These are phyloP conservation scores for Tetradesmus lagerheimii DNA, from an alignment of 139 green algal genomes.

Conservation along the genomic window DNA sequence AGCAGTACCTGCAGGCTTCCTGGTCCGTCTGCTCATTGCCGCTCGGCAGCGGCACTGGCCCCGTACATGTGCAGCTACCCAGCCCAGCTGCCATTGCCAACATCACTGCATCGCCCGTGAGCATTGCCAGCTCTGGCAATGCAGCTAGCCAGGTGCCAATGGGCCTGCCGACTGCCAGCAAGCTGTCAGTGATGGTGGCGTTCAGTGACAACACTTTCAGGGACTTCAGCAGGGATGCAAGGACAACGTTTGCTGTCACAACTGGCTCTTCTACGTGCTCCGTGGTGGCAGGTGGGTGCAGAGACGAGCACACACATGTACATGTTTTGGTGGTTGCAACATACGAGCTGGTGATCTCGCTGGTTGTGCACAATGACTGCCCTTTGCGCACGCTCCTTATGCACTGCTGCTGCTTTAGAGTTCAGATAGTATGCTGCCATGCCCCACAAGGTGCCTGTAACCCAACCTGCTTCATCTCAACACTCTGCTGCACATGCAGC, in stretches of 20 bases:
- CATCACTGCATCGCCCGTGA: slow-evolving; percentile 16
- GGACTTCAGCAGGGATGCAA: slow-evolving; percentile 51
- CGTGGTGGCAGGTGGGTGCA: not conserved
- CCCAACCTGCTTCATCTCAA: not conserved
- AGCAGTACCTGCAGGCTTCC: slow-evolving; percentile 27
- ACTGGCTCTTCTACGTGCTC: slow-evolving; percentile 49
- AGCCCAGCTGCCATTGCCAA: slow-evolving; percentile 38
- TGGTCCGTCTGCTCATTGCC: slow-evolving; percentile 53
- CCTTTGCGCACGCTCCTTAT: too few species aligned
- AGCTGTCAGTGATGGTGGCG: slow-evolving; percentile 35
- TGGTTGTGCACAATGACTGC: too few species aligned
- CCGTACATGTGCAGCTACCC: slow-evolving; percentile 43
- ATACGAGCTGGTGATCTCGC: too few species aligned
- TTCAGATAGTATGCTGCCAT: too few species aligned
- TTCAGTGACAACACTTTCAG: slow-evolving; percentile 53
- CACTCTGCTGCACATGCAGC: not conserved
- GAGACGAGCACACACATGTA: too few species aligned
- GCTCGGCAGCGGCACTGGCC: slow-evolving; percentile 43
- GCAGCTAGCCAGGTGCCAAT: slow-evolving; percentile 51
- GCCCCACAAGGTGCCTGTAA: too few species aligned
- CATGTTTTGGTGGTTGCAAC: too few species aligned
- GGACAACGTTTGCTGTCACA: slow-evolving; percentile 28
- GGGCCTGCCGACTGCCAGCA: slow-evolving; percentile 24
- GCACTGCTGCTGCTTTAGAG: too few species aligned
- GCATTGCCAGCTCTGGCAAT: slow-evolving; percentile 41